Base-by-base conservation (phyloP, 805 yeast species). In the Schizosaccharomyces octosporus region DNA sequence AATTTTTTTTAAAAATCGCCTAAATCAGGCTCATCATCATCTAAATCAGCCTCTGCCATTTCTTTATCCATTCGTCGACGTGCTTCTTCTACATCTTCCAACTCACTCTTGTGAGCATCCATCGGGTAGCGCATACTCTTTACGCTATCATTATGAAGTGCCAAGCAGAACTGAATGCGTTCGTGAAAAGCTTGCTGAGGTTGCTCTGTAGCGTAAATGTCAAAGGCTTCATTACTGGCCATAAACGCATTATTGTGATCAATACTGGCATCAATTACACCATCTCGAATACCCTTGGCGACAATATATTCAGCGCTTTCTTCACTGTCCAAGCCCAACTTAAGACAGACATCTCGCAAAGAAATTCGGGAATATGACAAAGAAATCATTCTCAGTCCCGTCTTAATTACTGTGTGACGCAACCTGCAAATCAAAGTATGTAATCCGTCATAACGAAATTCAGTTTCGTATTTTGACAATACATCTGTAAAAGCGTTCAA, bases 281-380 rank as follows among this genome's bases (percentile, higher is more conserved):
- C 96, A 71, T 93, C 99, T 68, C 95, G 82, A 63, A 93, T 90
- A 31, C 97, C 93, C 75, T 93, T 90, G 48, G 96, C 87, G 27
- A 93, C 95, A 71, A 93, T 88, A 71, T 90, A 93, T 74, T 93
- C 99, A 1, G 96, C 95, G 67, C 90, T 83, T 69, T 93, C 89
- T 74, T 93, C 99, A 59, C 89, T 83, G 68, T 90, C 98, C 64
- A 93, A 78, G 66, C 85, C 88, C 69, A 93, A 79, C 70, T 90
- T 87, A 67, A 93, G 79, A 72, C 98, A 93, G 62, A 93, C 88
- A 69, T 93, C 99, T 72, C 84, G 85, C 67, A 93, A 78, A 3
- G 97, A 86, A 64, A 93, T 93, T 70, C 81, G 83, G 63, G 93
- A 85, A 75, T 93, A 93, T 5, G 96, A 83, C 67, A 93, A 75